Evolutionary conservation across 1,139 yeast species (phyloP), one percentile per base, ranked within the genome.

Genomic region (Debaryomycetaceae sp.): DNA sequence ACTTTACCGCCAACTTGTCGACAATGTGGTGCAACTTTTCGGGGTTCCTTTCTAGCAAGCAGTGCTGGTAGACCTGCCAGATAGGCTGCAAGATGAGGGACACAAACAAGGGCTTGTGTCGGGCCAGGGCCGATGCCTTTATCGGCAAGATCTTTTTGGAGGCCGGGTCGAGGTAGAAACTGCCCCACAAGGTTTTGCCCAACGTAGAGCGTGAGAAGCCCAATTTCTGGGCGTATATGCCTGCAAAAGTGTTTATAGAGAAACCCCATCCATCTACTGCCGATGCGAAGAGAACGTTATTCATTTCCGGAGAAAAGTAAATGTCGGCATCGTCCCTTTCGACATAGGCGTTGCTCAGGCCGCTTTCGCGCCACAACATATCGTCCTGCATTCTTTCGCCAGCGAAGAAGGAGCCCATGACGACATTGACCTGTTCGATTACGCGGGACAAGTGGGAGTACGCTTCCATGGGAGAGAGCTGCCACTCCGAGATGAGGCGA

Each of bases 201-300:
- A 92, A 64, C 32, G 75, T 85, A 21, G 73, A 71, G 36, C 86
- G 76, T 37, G 85, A 81, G 41, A 90, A 80, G 1, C 95, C 96
- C 22, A 90, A 60, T 45, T 85, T 86, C 23, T 75, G 73, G 55
- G 80, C 92, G 47, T 85, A 85, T 24, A 92, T 75, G 34, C 81
- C 77, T 4, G 96, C 83, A 55, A 90, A 81, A 35, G 92, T 95
- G 34, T 82, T 74, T 23, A 92, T 64, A 29, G 86, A 81, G 53
- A 92, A 92, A 1, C 97, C 98, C 98, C 98, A 92, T 4, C 97
- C 97, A 53, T 90, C 98, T 15, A 81, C 64, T 1, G 98, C 98
- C 25, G 94, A 79, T 1, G 95, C 87, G 58, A 92, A 90, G 2
- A 92, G 76, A 5, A 92, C 97, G 48, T 92, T 92, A 49, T 87